A percentile compares a stretch with the other conserved stretches of the same genome.
Conservation (phyloP, 2,329 filamentous ascomycete species). For the Bertia moriformis region DNA sequence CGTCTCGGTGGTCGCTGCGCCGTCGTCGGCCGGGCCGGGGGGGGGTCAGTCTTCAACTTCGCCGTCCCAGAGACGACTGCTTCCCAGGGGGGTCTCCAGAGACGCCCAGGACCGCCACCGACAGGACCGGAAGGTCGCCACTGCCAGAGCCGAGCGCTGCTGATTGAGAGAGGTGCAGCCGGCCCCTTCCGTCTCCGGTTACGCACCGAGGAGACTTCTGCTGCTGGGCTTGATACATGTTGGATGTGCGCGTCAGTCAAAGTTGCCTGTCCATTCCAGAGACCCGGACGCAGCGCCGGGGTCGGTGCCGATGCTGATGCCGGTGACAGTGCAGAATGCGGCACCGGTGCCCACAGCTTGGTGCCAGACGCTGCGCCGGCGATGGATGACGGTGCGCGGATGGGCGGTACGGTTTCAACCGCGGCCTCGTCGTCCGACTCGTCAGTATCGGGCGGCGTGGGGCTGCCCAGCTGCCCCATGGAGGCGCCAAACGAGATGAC, state of each 20-base stretch:
- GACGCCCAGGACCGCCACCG: conserved; percentile 3
- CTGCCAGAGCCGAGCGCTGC: conserved; percentile 23
- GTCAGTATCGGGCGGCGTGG: conserved; percentile 38
- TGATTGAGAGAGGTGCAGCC: conserved; percentile 15
- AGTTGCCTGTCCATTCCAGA: not conserved
- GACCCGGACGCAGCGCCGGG: conserved; percentile 2
- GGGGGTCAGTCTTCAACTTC: conserved; percentile 13
- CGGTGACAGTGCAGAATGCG: too few relatives aligned
- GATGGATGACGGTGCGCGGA: too few relatives aligned
- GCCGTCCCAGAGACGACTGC: too few relatives aligned
- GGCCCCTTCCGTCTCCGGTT: too few relatives aligned
- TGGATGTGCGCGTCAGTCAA: too few relatives aligned
- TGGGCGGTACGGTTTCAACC: conserved; percentile 6
- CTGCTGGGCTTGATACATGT: too few relatives aligned
- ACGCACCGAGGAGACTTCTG: too few relatives aligned
- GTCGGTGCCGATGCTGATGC: conserved; percentile 9
- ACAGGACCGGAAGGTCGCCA: conserved; percentile 7
- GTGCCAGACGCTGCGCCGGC: conserved; percentile 5
- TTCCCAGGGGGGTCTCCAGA: conserved; percentile 9
- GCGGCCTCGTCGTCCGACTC: conserved; percentile 24
- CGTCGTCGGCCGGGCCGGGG: too few relatives aligned
- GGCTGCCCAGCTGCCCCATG: conserved; percentile 30
- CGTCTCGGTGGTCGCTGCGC: conserved; percentile 38
- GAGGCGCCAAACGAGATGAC: conserved; percentile 23
- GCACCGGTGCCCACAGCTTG: conserved; percentile 3